These are phyloP conservation scores for Telfairia occidentalis DNA, from an alignment of 331 rosid species.

Conservation along the genomic window DNA sequence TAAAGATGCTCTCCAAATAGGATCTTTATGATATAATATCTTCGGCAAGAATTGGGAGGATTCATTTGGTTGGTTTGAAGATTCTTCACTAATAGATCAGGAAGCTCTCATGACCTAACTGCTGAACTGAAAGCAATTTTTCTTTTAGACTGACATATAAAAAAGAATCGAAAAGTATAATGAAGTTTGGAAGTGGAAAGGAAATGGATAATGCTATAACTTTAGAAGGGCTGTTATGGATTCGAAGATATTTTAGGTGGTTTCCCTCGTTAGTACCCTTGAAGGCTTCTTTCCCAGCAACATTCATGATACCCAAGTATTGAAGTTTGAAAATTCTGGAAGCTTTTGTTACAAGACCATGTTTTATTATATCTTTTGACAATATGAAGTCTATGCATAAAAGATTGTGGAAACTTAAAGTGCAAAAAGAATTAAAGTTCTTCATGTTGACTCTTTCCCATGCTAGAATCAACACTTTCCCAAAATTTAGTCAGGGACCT, in stretches of 20 bases:
- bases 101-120: not conserved
- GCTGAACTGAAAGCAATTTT: not conserved
- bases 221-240: not conserved
- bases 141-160: not conserved
- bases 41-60: not conserved
- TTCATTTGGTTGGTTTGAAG: not conserved
- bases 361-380: not conserved
- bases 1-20: not conserved
- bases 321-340: not conserved
- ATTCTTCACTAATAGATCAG: not conserved
- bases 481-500: not conserved
- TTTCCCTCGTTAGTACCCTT: not conserved
- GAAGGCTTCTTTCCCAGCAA: not conserved
- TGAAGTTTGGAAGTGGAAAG: not conserved
- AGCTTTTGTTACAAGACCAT: not conserved
- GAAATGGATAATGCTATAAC: not conserved
- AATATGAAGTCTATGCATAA: not conserved
- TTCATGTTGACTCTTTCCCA: not conserved
- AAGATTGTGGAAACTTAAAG: not conserved
- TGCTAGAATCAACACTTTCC: not conserved
- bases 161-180: not conserved
- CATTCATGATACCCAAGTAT: not conserved
- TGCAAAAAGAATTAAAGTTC: not conserved
- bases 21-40: not conserved
- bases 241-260: not conserved